Conservation (phyloP, 768 basidiomycete species). For the Pleurotus sapidus region DNA sequence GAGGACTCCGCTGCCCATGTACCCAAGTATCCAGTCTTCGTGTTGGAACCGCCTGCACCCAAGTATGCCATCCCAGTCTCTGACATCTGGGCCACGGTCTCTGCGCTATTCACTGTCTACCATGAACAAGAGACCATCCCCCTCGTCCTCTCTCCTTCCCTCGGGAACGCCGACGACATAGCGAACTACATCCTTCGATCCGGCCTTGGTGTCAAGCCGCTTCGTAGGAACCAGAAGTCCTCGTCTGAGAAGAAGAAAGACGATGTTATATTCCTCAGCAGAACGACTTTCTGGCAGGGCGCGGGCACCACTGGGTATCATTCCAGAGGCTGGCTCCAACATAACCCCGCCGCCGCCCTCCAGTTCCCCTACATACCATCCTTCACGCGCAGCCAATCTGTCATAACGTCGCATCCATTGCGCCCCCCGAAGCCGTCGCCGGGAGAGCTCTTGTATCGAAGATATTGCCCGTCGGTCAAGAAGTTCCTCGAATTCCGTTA, state of each 20-base stretch:
- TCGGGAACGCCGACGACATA: slow-evolving; percentile 30
- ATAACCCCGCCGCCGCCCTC: slow-evolving; percentile 11
- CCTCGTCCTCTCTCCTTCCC: slow-evolving; percentile 22
- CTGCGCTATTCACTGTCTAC: slow-evolving; percentile 37
- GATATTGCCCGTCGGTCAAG: slow-evolving; percentile 29
- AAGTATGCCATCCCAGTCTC: slow-evolving; percentile 19
- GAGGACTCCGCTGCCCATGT: slow-evolving; percentile 25
- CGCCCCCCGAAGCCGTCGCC: slow-evolving; percentile 43
- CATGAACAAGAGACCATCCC: slow-evolving; percentile 40
- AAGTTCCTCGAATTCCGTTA: slow-evolving; percentile 28
- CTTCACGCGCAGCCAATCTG: slow-evolving; percentile 43
- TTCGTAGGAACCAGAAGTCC: slow-evolving; percentile 9
- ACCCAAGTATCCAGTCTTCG: slow-evolving; percentile 23
- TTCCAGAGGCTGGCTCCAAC: slow-evolving; percentile 22
- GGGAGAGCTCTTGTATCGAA: slow-evolving; percentile 39
- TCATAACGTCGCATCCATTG: slow-evolving; percentile 51
- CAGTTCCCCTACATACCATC: slow-evolving; percentile 33
- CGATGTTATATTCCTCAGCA: slow-evolving; percentile 33
- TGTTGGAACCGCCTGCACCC: slow-evolving; percentile 15
- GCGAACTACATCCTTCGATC: slow-evolving; percentile 32
- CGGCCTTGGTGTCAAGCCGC: slow-evolving; percentile 27
- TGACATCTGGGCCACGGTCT: slow-evolving; percentile 38
- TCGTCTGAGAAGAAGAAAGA: slow-evolving; percentile 12
- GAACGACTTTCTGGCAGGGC: slow-evolving; percentile 48
- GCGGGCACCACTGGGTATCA: slow-evolving; percentile 37